phyloP scores from a whole-genome alignment of 768 basidiomycete species.

The Podaxis pistillaris region DNA sequence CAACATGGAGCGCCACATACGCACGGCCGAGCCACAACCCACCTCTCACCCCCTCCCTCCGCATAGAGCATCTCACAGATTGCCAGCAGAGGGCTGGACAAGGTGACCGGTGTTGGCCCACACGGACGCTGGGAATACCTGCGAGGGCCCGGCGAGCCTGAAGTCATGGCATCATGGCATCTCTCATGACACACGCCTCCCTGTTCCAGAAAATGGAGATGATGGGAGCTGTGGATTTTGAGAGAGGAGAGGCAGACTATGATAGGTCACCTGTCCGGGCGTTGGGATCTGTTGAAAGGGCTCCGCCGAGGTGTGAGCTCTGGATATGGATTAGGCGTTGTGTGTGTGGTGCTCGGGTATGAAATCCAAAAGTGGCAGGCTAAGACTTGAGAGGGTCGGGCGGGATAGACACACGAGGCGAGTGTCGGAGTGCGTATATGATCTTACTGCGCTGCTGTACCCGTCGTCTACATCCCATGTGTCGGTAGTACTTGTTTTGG shows the following conservation, averaged over 20 bases:
- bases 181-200: slow-evolving; percentile 2
- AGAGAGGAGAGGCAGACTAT: slow-evolving; percentile 5
- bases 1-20: neutral
- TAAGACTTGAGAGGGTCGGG: too few species aligned
- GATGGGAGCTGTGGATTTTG: neutral
- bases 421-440: neutral
- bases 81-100: neutral
- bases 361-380: too few species aligned
- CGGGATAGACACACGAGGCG: too few species aligned
- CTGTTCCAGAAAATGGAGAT: slow-evolving; percentile 3
- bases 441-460: neutral
- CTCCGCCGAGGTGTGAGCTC: neutral
- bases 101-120: neutral
- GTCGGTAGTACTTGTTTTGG: neutral
- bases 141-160: neutral
- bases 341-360: neutral
- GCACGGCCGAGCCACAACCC: neutral
- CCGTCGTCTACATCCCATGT: neutral
- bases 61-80: neutral
- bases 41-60: neutral
- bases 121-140: neutral
- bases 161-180: neutral
- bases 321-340: slow-evolving; percentile 4
- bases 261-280: slow-evolving; percentile 5
- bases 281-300: slow-evolving; percentile 4